Percentiles rank a stretch among this genome's conserved stretches.
These are phyloP conservation scores for Sparassis latifolia DNA, from an alignment of 1,284 basidiomycete genomes.

Conservation along the genomic window DNA sequence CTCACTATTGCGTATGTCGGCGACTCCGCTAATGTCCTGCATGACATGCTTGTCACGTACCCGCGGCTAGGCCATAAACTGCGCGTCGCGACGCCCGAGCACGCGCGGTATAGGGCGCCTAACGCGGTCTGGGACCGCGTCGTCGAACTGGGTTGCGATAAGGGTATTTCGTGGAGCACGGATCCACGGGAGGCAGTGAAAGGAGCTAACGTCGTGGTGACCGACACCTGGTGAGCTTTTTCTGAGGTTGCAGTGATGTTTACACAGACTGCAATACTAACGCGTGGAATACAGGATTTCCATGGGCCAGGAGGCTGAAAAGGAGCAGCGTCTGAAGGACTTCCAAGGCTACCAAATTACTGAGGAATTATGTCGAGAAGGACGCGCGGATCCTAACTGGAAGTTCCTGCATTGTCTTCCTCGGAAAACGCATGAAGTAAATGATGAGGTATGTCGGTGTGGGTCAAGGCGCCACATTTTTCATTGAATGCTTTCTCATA, in stretches of 20 bases:
- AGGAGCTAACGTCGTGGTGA: slow-evolving; percentile 90
- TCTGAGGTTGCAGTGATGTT: too few species aligned
- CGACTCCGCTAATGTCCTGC: slow-evolving; percentile 93
- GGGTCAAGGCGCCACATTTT: not conserved
- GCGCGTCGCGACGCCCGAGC: slow-evolving; percentile 73
- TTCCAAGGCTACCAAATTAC: slow-evolving; percentile 96
- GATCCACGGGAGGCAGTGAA: slow-evolving; percentile 85
- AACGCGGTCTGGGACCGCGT: slow-evolving; percentile 77
- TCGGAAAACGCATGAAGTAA: slow-evolving; percentile 88
- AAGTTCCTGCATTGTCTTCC: slow-evolving; percentile 97
- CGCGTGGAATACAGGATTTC: slow-evolving; percentile 67
- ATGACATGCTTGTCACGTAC: slow-evolving; percentile 95
- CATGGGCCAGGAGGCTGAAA: slow-evolving; percentile 97
- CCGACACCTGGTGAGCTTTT: slow-evolving; percentile 81
- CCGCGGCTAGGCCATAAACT: slow-evolving; percentile 88
- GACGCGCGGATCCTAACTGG: slow-evolving; percentile 86
- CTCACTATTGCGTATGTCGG: slow-evolving; percentile 92
- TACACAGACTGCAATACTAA: not conserved
- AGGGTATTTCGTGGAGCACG: slow-evolving; percentile 67
- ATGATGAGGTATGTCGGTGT: slow-evolving; percentile 70
- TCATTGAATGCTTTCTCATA: too few species aligned
- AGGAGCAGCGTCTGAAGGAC: slow-evolving; percentile 80
- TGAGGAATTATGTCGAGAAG: slow-evolving; percentile 70
- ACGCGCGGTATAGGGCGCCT: slow-evolving; percentile 69
- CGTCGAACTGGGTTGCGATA: slow-evolving; percentile 60